These are phyloP conservation scores for Epichloe sibirici DNA, from an alignment of 2,329 filamentous ascomycete species.

Conservation along the genomic window DNA sequence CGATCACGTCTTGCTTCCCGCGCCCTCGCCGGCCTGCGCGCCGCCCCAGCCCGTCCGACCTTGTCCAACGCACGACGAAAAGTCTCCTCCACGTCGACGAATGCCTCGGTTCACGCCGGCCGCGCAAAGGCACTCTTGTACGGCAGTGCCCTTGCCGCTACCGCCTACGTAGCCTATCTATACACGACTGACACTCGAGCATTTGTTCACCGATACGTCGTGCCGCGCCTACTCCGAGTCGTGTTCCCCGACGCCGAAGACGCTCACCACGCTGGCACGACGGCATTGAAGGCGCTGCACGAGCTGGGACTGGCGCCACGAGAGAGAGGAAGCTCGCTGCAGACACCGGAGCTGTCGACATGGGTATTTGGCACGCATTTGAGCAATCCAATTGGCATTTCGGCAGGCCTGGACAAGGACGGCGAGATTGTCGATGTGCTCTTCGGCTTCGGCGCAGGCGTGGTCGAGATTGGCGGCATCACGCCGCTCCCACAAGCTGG, in stretches of 20 bases:
- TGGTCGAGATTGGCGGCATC: slow-evolving; percentile 87
- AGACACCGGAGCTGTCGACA: slow-evolving; percentile 20
- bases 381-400: slow-evolving; percentile 82
- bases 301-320: slow-evolving; percentile 65
- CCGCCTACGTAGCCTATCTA: slow-evolving; percentile 42
- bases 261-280: slow-evolving; percentile 73
- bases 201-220: slow-evolving; percentile 54
- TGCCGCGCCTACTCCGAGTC: slow-evolving; percentile 53
- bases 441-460: slow-evolving; percentile 69
- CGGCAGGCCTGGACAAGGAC: slow-evolving; percentile 92
- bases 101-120: slow-evolving; percentile 17
- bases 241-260: slow-evolving; percentile 72
- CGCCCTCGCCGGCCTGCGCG: slow-evolving; percentile 6
- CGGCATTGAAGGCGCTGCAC: slow-evolving; percentile 59
- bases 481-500: slow-evolving; percentile 80
- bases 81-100: slow-evolving; percentile 20
- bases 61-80: slow-evolving; percentile 13
- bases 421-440: slow-evolving; percentile 77
- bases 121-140: slow-evolving; percentile 27
- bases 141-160: slow-evolving; percentile 27
- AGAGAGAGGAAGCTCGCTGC: slow-evolving; percentile 49
- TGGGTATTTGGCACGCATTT: slow-evolving; percentile 66
- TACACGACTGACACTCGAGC: slow-evolving; percentile 67
- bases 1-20: slow-evolving; percentile 7
- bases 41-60: not conserved